Percentiles rank a stretch among this genome's conserved stretches.
These are phyloP conservation scores for Condylostoma magnum DNA, from an alignment of 169 alveolate species.

Conservation along the genomic window DNA sequence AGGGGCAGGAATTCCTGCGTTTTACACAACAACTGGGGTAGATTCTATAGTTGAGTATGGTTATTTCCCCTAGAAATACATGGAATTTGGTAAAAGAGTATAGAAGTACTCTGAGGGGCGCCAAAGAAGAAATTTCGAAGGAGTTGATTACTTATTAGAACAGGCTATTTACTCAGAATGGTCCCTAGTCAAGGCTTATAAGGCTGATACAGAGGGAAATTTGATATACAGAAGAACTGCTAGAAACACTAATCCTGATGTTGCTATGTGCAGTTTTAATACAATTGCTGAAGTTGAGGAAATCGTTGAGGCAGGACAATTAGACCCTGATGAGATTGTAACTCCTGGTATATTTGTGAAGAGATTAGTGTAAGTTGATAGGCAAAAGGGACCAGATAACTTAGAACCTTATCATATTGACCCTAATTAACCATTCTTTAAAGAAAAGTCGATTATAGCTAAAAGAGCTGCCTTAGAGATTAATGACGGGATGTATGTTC, in stretches of 20 bases:
- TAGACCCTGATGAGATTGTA: constrained; percentile 60
- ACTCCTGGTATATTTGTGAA: constrained; percentile 63
- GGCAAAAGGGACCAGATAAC: no score
- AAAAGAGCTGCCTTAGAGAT: constrained; percentile 66
- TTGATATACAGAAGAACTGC: constrained; percentile 53
- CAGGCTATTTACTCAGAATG: constrained; percentile 53
- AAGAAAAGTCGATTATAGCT: no score
- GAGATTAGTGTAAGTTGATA: constrained; percentile 47
- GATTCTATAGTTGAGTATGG: constrained; percentile 64
- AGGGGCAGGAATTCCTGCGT: constrained; percentile 78
- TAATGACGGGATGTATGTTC: constrained; percentile 58
- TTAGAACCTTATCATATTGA: no score
- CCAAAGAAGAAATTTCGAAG: constrained; percentile 53
- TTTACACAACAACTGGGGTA: constrained; percentile 68
- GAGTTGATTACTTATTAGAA: constrained; percentile 46
- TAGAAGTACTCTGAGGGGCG: constrained; percentile 43
- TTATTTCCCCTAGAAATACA: constrained; percentile 42
- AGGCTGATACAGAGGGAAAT: constrained; percentile 69
- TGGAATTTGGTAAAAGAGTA: constrained; percentile 34
- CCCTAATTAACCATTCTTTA: no score
- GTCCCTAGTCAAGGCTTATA: constrained; percentile 55
- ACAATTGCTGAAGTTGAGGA: constrained; percentile 70
- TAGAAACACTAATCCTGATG: constrained; percentile 63
- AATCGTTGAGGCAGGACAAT: constrained; percentile 53
- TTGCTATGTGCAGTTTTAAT: constrained; percentile 45